Percentiles rank a stretch among this genome's conserved stretches.
These are phyloP conservation scores for Enterocytospora artemiae DNA, from an alignment of 371 early-diverging fungal genomes.

Conservation along the genomic window DNA sequence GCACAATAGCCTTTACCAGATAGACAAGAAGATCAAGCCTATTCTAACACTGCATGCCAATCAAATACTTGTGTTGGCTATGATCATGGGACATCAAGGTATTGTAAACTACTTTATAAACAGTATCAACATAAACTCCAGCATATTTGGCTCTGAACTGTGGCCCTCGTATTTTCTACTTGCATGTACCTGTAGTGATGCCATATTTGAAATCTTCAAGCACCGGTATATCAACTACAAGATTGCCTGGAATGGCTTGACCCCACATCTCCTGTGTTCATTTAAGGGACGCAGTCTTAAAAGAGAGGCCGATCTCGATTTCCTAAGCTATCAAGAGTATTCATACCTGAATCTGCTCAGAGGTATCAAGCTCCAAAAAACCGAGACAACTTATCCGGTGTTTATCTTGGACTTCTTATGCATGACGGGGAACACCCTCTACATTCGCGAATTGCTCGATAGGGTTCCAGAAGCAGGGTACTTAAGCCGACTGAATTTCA, in stretches of 20 bases:
- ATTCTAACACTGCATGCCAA: constrained; percentile 24
- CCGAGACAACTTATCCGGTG: constrained; percentile 23
- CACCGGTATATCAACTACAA: constrained; percentile 7
- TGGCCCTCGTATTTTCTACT: constrained; percentile 46
- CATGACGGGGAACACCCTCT: constrained; percentile 18
- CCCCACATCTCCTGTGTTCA: constrained; percentile 27
- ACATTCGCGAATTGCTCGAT: constrained; percentile 27
- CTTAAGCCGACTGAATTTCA: constrained; percentile 21
- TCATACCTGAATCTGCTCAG: constrained; percentile 5
- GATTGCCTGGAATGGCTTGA: constrained; percentile 36
- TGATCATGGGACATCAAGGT: constrained; percentile 39
- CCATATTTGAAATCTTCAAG: constrained; percentile 16
- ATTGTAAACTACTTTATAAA: constrained; percentile 49
- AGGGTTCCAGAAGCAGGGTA: constrained; percentile 17
- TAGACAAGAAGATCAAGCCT: background rate
- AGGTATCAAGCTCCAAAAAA: constrained; percentile 12
- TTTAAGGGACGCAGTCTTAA: background rate
- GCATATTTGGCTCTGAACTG: constrained; percentile 36
- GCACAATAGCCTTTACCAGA: background rate
- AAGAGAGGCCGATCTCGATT: constrained; percentile 21
- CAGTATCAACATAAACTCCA: constrained; percentile 38
- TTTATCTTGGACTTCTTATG: constrained; percentile 45
- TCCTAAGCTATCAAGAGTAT: constrained; percentile 34
- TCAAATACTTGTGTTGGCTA: constrained; percentile 45
- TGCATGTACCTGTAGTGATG: constrained; percentile 23